Evolutionary conservation across 371 early-diverging fungal genomes (phyloP), one percentile per base, ranked within the genome.

Genomic region (Haplosporangium sp.): DNA sequence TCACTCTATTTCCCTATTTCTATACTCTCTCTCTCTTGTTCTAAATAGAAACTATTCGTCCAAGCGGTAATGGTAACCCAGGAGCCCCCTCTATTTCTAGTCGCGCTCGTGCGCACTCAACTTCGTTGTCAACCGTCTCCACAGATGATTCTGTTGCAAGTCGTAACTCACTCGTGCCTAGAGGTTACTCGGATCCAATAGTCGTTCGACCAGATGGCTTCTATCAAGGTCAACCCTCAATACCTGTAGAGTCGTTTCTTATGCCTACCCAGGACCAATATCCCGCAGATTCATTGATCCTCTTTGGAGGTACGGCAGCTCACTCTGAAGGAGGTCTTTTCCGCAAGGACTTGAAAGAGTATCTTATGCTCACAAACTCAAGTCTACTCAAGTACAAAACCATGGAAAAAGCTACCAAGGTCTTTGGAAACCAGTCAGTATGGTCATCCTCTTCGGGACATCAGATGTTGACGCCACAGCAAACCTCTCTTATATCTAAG

Each of bases 321-420:
- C 81, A 79, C 13, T 79, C 81, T 2, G 81, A 79, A 15, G 75
- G 74, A 56, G 64, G 71, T 2, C 67, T 79, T 37, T 79, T 79
- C 66, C 74, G 74, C 10, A 79, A 74, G 47, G 81, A 79, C 15
- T 45, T 71, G 1, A 79, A 79, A 65, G 81, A 79, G 44, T 79
- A 79, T 20, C 45, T 79, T 19, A 56, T 79, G 72, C 58, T 79
- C 17, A 79, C 81, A 17, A 79, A 79, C 62, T 68, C 74, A 0
- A 74, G 71, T 20, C 52, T 79, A 37, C 81, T 79, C 68, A 74
- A 74, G 44, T 79, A 74, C 72, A 79, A 79, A 56, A 52, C 74
- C n/a, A 79, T 79, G 81, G 81, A 79, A 38, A 79, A 79, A 67
- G 81, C 81, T 2, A 52, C 74, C 65, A 79, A 79, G 53, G 71